Evolutionary conservation across 2,329 filamentous ascomycete genomes (phyloP).

Genomic region (Hypoxylon sp.): DNA sequence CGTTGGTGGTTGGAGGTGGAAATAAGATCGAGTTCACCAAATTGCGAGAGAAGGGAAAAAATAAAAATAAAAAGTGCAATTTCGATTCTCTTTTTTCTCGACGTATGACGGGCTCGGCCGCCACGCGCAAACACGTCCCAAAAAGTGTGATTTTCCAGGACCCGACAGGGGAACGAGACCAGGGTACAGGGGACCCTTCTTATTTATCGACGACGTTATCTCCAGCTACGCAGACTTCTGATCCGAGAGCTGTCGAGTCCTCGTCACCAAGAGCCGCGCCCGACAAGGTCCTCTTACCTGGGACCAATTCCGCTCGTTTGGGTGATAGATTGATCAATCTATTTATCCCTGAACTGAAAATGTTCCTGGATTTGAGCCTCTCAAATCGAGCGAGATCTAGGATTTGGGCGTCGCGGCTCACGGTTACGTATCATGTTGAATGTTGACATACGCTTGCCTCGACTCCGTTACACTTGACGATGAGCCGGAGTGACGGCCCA

Average conservation of each 20-base stretch:
- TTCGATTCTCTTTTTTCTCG: constrained; percentile 12
- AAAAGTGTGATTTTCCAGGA: constrained; percentile 32
- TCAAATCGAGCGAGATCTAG: neutral
- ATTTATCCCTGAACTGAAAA: neutral
- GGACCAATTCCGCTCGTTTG: neutral
- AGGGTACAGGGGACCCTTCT: constrained; percentile 25
- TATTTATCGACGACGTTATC: constrained; percentile 33
- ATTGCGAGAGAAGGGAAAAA: constrained; percentile 2
- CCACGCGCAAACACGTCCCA: constrained; percentile 35
- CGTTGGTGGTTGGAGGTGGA: constrained; percentile 9
- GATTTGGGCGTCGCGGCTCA: neutral
- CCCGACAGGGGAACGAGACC: constrained; percentile 18
- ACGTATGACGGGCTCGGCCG: constrained; percentile 31
- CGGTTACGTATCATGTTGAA: neutral
- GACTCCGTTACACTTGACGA: constrained; percentile 14
- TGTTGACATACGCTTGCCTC: constrained; percentile 8
- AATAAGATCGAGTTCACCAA: constrained; percentile 2
- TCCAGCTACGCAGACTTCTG: constrained; percentile 17
- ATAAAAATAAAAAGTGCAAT: constrained; percentile 18
- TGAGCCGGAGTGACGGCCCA: constrained; percentile 16
- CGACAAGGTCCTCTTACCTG: neutral
- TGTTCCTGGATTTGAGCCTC: neutral
- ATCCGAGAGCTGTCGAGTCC: constrained; percentile 2
- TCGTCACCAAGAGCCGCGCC: neutral
- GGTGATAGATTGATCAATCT: neutral